Percentiles rank a stretch among this genome's conserved stretches.
Conservation (phyloP, 257 asterid genomes). For the Linaria vulgaris region DNA sequence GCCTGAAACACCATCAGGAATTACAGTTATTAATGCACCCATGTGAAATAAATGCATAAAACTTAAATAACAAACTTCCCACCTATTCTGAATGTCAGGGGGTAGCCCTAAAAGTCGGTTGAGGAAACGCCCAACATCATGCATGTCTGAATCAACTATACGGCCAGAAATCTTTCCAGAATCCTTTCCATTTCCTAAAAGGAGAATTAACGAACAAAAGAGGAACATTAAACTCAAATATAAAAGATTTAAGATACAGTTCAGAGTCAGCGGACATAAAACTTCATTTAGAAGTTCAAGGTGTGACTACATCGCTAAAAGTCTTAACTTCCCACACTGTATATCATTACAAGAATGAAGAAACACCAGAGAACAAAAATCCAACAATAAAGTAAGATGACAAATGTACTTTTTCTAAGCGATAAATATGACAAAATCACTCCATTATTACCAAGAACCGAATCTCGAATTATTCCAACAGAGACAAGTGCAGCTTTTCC, state of each 20-base stretch:
- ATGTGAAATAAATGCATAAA: constrained; percentile 6
- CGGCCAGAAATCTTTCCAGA: constrained; percentile 75
- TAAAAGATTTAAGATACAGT: background rate
- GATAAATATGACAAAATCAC: constrained; percentile 19
- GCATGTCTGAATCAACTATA: constrained; percentile 90
- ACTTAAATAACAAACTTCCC: constrained; percentile 27
- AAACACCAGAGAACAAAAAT: constrained; percentile 1
- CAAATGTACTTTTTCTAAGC: no score
- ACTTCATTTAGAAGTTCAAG: background rate
- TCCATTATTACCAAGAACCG: constrained; percentile 56
- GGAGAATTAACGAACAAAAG: constrained; percentile 20
- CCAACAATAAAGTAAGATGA: constrained; percentile 3
- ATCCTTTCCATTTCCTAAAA: constrained; percentile 76
- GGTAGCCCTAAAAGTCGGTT: constrained; percentile 94
- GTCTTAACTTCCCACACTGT: constrained; percentile 10
- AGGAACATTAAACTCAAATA: constrained; percentile 20
- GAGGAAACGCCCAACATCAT: constrained; percentile 95
- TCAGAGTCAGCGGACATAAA: constrained; percentile 1
- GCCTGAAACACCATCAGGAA: constrained; percentile 56
- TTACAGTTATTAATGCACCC: constrained; percentile 26
- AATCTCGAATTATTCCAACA: constrained; percentile 88
- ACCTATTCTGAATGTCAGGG: constrained; percentile 94
- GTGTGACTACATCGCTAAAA: background rate
- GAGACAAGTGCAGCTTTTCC: constrained; percentile 90
- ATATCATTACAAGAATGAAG: constrained; percentile 6